Percentiles rank a stretch among this genome's conserved stretches.
Conservation (phyloP, 1,284 basidiomycete species). For the Cutaneotrichosporon cutaneum region DNA sequence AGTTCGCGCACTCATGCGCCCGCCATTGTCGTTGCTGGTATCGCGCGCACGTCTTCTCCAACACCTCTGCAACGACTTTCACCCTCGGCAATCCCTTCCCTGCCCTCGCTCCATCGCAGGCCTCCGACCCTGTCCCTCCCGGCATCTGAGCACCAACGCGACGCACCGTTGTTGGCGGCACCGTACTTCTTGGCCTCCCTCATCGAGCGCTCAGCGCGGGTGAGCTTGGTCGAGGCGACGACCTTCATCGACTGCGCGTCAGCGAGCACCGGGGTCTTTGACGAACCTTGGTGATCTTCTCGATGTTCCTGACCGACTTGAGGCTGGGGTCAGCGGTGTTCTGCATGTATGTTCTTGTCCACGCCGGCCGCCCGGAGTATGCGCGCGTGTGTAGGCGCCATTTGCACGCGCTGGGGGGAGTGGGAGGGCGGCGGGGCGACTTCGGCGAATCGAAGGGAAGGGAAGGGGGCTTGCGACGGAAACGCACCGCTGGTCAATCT, state of each 20-base stretch:
- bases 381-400: background rate
- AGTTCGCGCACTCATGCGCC: background rate
- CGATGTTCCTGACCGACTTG: conserved; percentile 96
- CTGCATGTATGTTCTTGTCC: background rate
- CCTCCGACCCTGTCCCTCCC: background rate
- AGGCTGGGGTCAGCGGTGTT: conserved; percentile 36
- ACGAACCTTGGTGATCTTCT: conserved; percentile 96
- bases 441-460: conserved; percentile 51
- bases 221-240: conserved; percentile 96
- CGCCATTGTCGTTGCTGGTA: background rate
- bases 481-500: conserved; percentile 80
- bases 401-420: background rate
- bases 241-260: conserved; percentile 92
- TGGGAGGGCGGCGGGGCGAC: conserved; percentile 20
- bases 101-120: background rate
- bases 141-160: background rate
- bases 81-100: background rate
- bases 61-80: background rate
- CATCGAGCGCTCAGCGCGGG: conserved; percentile 96
- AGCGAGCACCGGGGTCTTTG: conserved; percentile 6
- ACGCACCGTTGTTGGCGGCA: conserved; percentile 83
- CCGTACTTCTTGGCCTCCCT: conserved; percentile 90
- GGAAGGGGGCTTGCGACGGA: background rate
- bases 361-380: background rate
- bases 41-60: background rate